Evolutionary conservation across 495 filamentous ascomycete species (phyloP).

Genomic region (Arthonia radiata): DNA sequence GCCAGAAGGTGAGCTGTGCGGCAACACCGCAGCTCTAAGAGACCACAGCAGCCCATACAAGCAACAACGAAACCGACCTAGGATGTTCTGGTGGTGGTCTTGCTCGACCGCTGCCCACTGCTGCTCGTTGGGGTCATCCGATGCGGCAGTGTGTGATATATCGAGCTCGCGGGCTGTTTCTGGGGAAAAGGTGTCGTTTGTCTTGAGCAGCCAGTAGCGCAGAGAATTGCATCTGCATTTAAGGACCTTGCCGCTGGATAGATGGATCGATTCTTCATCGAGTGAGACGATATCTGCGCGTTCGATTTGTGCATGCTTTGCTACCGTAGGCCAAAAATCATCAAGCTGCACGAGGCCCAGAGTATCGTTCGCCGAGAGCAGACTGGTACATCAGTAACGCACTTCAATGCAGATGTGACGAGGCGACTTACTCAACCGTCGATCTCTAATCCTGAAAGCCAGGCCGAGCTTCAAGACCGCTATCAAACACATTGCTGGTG

Average conservation of each 20-base stretch:
- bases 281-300: constrained; percentile 10
- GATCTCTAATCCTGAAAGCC: constrained; percentile 14
- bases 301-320: constrained; percentile 16
- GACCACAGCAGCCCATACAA: too few relatives aligned
- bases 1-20: too few relatives aligned
- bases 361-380: constrained; percentile 19
- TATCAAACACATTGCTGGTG: constrained; percentile 4
- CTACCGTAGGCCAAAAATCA: constrained; percentile 18
- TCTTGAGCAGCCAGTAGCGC: constrained; percentile 16
- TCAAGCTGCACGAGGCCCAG: constrained; percentile 13
- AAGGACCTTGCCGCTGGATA: constrained; percentile 10
- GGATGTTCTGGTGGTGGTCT: constrained; percentile 13
- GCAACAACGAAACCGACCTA: constrained; percentile 14
- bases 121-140: constrained; percentile 5
- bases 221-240: constrained; percentile 14
- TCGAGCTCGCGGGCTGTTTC: constrained; percentile 8
- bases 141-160: constrained; percentile 7
- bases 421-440: constrained; percentile 7
- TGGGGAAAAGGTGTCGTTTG: constrained; percentile 8
- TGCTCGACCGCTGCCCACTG: constrained; percentile 11
- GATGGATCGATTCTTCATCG: constrained; percentile 4
- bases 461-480: constrained; percentile 6
- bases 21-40: too few relatives aligned
- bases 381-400: constrained; percentile 6
- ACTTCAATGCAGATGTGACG: too few relatives aligned